Base-by-base conservation (phyloP, 805 yeast genomes). In the Ogataea methylovora region DNA sequence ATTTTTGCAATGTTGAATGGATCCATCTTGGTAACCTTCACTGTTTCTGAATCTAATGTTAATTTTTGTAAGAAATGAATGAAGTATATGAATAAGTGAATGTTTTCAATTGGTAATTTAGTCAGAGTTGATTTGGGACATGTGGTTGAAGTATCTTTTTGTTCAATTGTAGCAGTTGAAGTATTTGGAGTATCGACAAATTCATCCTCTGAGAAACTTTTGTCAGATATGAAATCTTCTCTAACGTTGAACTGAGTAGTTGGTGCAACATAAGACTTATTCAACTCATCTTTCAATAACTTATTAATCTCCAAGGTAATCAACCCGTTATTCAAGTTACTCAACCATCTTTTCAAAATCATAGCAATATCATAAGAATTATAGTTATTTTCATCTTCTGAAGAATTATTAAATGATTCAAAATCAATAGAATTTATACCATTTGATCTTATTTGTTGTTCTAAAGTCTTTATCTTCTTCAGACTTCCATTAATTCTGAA, bases 401-500 rank as follows among this genome's bases (percentile, higher is more conserved):
- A 25, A 7, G 30, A 28, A 18, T 45, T 49, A 16, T 27, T 23
- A 28, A 26, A 24, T 8, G 18, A 28, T 17, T 38, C 39, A 28
- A 51, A 48, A 11, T 44, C 38, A 37, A 42, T 47, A 14, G 29
- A 13, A 29, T 42, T 44, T 9, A 49, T 28, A 27, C 53, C 51
- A 30, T 27, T 13, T 21, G 20, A 22, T 19, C 40, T 35, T 17
- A 60, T 45, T 30, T 38, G 35, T 5, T 32, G 8, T 34, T 60
- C 65, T 30, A 60, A 44, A 15, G 35, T 27, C 32, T 52, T 55
- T 23, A 58, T 51, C 33, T 58, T 60, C 28, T 51, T 51, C 22
- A 60, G 42, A 10, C 61, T 48, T 6, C 63, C 61, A 38, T 59
- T 60, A 37, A 60, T 52, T 39, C 65, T 41, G 38, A 60, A 60